phyloP scores from a whole-genome alignment of 116 monocot species.

The Posidonia oceanica region DNA sequence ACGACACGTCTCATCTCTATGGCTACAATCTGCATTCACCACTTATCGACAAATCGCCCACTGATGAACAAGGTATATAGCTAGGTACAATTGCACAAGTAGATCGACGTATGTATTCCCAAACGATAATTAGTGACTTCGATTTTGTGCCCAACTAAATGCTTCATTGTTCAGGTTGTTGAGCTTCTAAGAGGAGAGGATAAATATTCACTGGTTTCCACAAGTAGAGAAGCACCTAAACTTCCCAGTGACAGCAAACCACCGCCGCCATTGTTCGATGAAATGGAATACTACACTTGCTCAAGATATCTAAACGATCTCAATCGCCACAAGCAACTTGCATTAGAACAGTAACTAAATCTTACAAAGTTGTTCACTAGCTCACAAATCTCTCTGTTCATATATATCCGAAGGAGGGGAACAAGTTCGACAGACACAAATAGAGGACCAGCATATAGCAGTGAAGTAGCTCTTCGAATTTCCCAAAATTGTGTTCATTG shows the following conservation, averaged over 20 bases:
- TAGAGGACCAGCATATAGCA: too few species aligned
- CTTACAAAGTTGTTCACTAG: too few species aligned
- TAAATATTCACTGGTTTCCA: neutral
- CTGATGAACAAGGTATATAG: constrained; percentile 23
- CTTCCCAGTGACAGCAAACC: constrained; percentile 17
- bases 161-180: constrained; percentile 3
- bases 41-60: constrained; percentile 14
- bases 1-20: constrained; percentile 9
- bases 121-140: neutral
- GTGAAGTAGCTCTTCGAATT: too few species aligned
- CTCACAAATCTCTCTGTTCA: too few species aligned
- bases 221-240: neutral
- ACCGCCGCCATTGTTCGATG: constrained; percentile 17
- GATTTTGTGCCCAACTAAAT: too few species aligned
- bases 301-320: constrained; percentile 85
- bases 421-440: too few species aligned
- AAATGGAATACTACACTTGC: constrained; percentile 42
- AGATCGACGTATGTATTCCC: neutral
- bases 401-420: too few species aligned
- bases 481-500: too few species aligned
- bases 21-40: constrained; percentile 22
- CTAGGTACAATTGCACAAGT: neutral
- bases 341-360: neutral
- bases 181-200: constrained; percentile 16
- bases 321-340: constrained; percentile 78